Evolutionary conservation across 345 rosid genomes (phyloP), one percentile per base, ranked within the genome.

Genomic region (Hirschfeldia incana): DNA sequence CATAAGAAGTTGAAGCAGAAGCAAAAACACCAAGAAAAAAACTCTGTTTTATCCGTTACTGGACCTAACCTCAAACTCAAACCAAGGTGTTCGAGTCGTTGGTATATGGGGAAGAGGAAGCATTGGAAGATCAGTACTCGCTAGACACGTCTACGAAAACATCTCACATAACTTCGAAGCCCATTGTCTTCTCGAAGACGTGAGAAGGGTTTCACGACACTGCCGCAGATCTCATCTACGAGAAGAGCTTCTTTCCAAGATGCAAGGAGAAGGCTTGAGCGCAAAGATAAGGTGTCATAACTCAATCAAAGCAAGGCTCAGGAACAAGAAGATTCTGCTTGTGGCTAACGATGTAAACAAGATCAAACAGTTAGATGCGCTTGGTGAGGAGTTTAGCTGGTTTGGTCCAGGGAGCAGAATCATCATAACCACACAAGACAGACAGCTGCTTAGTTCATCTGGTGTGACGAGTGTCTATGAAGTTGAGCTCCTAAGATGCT

Each of bases 341-440:
- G 82, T 82, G 59, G 73, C 79, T 6, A 76, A 78, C 51, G 82
- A 82, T 3, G 80, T 67, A 0, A 77, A 70, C 37, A 74, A 82
- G 53, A 3, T 57, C 5, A 74, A 82, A 7, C 85, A 82, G 0
- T 36, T 82, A 11, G 79, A 78, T 58, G 65, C 62, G 3, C 76
- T 82, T 67, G 85, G 65, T 0, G 82, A 75, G n/a, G 79, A 61
- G 1, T 76, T 72, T 75, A 76, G 67, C 68, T 82, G 79, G 79
- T 78, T 82, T 44, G 84, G 84, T 78, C 74, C 79, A 13, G 83
- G 83, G 29, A 80, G 79, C 15, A 80, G 79, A 33, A 70, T 80
- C 76, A 65, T 82, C 11, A 26, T 82, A 7, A 78, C 85, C 1
- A 75, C 83, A 26, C 76, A 74, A 44, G 75, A 84, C 0, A 81